phyloP scores from a whole-genome alignment of 495 filamentous ascomycete genomes.

The Bacidia rubella region DNA sequence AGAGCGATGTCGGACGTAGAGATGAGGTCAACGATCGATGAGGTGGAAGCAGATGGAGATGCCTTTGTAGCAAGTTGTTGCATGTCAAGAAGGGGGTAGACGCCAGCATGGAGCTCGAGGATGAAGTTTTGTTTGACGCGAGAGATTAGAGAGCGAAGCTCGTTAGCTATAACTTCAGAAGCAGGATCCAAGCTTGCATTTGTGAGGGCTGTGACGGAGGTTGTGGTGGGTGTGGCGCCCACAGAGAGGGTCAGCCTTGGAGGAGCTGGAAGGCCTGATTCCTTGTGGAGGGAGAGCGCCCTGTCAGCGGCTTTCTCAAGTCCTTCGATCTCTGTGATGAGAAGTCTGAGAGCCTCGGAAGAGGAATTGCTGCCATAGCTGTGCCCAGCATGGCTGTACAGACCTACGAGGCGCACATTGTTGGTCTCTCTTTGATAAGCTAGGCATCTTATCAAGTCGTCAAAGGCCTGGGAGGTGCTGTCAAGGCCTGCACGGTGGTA shows the following conservation, averaged over 20 bases:
- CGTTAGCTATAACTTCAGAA: neutral
- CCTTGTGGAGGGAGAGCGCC: conserved; percentile 21
- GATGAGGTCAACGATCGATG: conserved; percentile 23
- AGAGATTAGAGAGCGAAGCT: neutral
- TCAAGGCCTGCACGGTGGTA: conserved; percentile 61
- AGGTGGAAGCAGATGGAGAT: conserved; percentile 21
- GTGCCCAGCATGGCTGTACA: conserved; percentile 72
- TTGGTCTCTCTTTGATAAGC: conserved; percentile 29
- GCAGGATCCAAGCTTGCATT: neutral
- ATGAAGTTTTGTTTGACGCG: conserved; percentile 22
- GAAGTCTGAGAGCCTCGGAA: conserved; percentile 39
- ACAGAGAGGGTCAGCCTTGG: conserved; percentile 50
- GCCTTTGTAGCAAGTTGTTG: conserved; percentile 71
- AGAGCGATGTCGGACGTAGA: conserved; percentile 44
- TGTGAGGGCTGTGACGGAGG: conserved; percentile 37
- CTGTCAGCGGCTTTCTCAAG: conserved; percentile 35
- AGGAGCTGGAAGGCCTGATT: neutral
- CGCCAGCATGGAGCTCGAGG: conserved; percentile 60
- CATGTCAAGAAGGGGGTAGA: conserved; percentile 63
- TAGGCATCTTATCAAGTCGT: conserved; percentile 35
- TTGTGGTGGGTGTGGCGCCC: conserved; percentile 71
- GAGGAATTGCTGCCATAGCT: conserved; percentile 45
- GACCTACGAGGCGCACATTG: conserved; percentile 38
- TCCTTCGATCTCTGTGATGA: conserved; percentile 48
- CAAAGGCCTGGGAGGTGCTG: conserved; percentile 36